A percentile compares a stretch with the other conserved stretches of the same genome.
These are phyloP conservation scores for Coemansia sp. DNA, from an alignment of 192 early-diverging fungal species.

Conservation along the genomic window DNA sequence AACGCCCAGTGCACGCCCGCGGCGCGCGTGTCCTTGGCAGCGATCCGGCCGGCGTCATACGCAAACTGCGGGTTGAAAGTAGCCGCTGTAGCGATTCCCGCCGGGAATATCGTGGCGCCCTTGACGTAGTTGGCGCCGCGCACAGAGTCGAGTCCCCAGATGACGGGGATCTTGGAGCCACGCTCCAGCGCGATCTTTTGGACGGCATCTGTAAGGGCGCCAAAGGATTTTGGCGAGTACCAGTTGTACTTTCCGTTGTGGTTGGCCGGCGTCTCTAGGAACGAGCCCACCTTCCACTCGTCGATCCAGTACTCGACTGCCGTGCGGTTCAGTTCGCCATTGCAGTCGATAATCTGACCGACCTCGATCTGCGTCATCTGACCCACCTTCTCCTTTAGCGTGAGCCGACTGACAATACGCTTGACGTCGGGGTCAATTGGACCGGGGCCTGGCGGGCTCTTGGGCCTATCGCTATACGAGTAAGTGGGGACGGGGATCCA, in stretches of 20 bases:
- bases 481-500: conserved; percentile 14
- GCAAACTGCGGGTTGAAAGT: conserved; percentile 60
- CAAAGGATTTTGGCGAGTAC: conserved; percentile 55
- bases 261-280: conserved; percentile 61
- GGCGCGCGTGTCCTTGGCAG: conserved; percentile 64
- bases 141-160: conserved; percentile 67
- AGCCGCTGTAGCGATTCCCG: conserved; percentile 60
- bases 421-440: conserved; percentile 56
- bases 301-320: conserved; percentile 58
- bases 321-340: conserved; percentile 19
- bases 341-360: too few relatives aligned
- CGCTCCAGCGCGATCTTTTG: conserved; percentile 56
- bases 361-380: conserved; percentile 52
- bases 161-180: conserved; percentile 56
- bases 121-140: conserved; percentile 69
- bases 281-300: conserved; percentile 62
- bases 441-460: neutral
- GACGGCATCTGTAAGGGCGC: conserved; percentile 55
- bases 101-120: conserved; percentile 60
- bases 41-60: conserved; percentile 59
- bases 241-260: conserved; percentile 54
- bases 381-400: conserved; percentile 58
- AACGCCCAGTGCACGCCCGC: conserved; percentile 67
- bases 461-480: neutral
- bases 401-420: conserved; percentile 48